Base-by-base conservation (phyloP, 495 filamentous ascomycete genomes). In the Trichoderma gamsii region DNA sequence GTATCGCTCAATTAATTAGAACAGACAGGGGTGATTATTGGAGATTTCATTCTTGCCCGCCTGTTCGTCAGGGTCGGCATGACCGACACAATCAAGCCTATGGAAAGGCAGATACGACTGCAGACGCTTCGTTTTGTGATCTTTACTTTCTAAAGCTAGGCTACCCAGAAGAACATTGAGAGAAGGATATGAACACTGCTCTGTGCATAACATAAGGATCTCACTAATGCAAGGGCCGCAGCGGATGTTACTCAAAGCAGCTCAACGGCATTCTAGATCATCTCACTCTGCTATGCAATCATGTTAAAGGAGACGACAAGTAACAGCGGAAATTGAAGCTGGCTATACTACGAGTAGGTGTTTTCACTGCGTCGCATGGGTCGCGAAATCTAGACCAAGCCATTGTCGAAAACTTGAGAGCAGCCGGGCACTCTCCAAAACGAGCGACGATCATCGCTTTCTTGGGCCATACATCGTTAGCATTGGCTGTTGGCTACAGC, bases 51-150 rank as follows among this genome's bases (percentile, higher is more conserved):
- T 52, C 27, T 9, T 4, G 16, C 56, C 56, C 56, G 27, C 56
- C 23, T 61, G 56, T 61, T 61, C 56, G 27, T 61, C 25, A 12
- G 56, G 27, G 56, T 61, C 56, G 56, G 56, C 56, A 61, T 61
- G 56, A 61, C 56, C 56, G 56, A 61, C 11, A 32, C 21, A 18
- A 32, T 61, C 23, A 38, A 38, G 3, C 35, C 5, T 38, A 38
- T 38, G 35, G 35, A 38, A 38, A 38, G 11, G 35, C 56, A 61
- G 56, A 32, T 61, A 32, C 56, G 56, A 61, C 23, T 61, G 27
- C 27, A 27, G 29, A 25, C 4, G 56, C 18, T 52, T 52, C 18
- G 3, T 52, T 6, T 23, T 18, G 21, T 52, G n/a, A 23, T 23
- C 7, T 52, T 52, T 23, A 4, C 21, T 25, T 52, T 23, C 49